Conservation (phyloP, 257 asterid species). For the Rehmannia glutinosa region DNA sequence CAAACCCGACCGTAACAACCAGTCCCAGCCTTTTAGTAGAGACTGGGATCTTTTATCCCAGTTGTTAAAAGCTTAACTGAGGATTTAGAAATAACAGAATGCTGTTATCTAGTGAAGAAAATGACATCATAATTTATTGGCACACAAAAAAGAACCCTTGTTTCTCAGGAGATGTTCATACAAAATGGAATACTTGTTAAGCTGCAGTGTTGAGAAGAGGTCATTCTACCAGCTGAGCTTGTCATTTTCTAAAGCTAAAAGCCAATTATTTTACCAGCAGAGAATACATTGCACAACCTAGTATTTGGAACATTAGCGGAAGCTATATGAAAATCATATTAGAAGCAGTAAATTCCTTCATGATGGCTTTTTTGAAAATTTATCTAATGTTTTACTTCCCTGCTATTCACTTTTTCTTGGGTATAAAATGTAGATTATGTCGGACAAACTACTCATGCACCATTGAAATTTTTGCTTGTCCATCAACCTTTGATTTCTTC, state of each 20-base stretch:
- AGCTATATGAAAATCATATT: no score
- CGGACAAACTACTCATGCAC: neutral
- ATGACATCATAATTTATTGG: neutral
- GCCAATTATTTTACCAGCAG: neutral
- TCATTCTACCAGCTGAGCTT: neutral
- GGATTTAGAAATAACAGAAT: neutral
- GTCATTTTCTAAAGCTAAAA: neutral
- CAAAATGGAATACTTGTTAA: no score
- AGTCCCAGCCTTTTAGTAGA: neutral
- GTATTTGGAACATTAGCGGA: neutral
- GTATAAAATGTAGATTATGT: neutral
- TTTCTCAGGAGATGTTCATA: constrained; percentile 1
- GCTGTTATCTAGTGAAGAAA: neutral
- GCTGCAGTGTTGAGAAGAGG: neutral
- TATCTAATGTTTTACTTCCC: neutral
- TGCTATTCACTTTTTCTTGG: neutral
- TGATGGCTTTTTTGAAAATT: neutral
- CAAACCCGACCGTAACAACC: neutral
- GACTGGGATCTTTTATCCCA: neutral
- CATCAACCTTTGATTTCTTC: neutral
- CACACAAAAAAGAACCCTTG: neutral
- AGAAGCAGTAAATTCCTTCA: no score
- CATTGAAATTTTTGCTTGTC: neutral
- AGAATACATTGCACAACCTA: neutral
- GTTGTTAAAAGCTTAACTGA: neutral